Conservation (phyloP, 495 filamentous ascomycete species). For the Podospora comata region DNA sequence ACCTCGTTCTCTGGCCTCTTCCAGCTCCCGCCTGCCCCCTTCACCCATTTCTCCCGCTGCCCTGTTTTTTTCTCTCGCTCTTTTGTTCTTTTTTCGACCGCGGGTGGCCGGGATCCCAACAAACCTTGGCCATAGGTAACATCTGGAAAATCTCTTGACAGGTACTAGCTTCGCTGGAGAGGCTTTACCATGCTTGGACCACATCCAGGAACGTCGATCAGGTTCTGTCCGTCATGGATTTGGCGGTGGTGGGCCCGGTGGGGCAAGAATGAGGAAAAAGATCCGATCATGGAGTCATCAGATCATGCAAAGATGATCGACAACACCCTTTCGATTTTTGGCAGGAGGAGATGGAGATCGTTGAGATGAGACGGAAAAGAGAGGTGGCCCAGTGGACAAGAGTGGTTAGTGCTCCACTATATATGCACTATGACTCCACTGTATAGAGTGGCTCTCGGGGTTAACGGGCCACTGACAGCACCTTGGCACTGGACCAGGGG, state of each 20-base stretch:
- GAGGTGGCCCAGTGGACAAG: not conserved
- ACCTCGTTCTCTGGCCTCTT: not conserved
- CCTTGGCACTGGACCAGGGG: not conserved
- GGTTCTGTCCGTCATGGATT: constrained; percentile 3
- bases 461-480: constrained; percentile 4
- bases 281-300: constrained; percentile 13
- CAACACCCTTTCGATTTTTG: not conserved
- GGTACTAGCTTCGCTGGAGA: not conserved
- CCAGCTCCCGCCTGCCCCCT: not conserved
- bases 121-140: constrained; percentile 2
- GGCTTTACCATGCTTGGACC: not conserved
- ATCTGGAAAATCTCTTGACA: not conserved
- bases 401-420: not conserved
- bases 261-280: not conserved
- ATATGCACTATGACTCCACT: constrained; percentile 8
- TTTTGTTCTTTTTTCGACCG: not conserved
- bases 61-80: constrained; percentile 5
- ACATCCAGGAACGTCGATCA: not conserved
- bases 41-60: not conserved
- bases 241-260: not conserved
- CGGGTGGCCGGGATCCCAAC: not conserved
- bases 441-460: constrained; percentile 1
- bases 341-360: constrained; percentile 6
- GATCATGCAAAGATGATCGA: constrained; percentile 7
- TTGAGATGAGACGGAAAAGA: constrained; percentile 5